A percentile compares a stretch with the other conserved stretches of the same genome.
Conservation (phyloP, 164 flowering plant species). For the Liquidambar formosana region DNA sequence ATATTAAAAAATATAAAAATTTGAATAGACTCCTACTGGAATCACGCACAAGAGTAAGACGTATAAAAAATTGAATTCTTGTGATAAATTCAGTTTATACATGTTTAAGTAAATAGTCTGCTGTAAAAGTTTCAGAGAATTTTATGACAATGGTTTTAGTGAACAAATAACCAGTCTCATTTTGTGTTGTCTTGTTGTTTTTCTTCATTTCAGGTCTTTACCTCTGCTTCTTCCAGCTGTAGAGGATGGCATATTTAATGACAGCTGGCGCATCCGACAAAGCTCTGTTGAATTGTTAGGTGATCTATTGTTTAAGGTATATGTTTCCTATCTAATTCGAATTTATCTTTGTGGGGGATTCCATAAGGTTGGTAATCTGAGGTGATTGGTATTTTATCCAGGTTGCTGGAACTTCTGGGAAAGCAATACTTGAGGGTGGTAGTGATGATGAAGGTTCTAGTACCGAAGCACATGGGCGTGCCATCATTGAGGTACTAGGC, state of each 20-base stretch:
- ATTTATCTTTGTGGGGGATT: neutral
- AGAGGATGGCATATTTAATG: constrained; percentile 98
- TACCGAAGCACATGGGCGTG: constrained; percentile 99
- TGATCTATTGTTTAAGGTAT: constrained; percentile 93
- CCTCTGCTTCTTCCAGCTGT: constrained; percentile 99
- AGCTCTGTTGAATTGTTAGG: constrained; percentile 98
- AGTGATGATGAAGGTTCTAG: constrained; percentile 99
- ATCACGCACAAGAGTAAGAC: too few species aligned
- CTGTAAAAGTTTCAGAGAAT: neutral
- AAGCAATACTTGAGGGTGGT: constrained; percentile 98
- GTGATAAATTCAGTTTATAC: too few species aligned
- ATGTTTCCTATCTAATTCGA: neutral
- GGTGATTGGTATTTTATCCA: constrained; percentile 22
- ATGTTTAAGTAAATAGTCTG: too few species aligned
- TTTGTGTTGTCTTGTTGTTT: neutral
- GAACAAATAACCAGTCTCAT: neutral
- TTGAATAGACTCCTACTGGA: too few species aligned
- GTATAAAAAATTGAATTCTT: too few species aligned
- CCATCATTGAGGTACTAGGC: constrained; percentile 95
- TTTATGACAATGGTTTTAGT: neutral
- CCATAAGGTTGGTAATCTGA: neutral
- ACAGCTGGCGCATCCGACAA: constrained; percentile 97
- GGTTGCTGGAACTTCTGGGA: constrained; percentile 99
- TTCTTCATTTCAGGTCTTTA: constrained; percentile 61
- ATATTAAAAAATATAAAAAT: too few species aligned